A percentile compares a stretch with the other conserved stretches of the same genome.
Evolutionary conservation across 768 basidiomycete species (phyloP).

Genomic region (Tephrocybe sp.): DNA sequence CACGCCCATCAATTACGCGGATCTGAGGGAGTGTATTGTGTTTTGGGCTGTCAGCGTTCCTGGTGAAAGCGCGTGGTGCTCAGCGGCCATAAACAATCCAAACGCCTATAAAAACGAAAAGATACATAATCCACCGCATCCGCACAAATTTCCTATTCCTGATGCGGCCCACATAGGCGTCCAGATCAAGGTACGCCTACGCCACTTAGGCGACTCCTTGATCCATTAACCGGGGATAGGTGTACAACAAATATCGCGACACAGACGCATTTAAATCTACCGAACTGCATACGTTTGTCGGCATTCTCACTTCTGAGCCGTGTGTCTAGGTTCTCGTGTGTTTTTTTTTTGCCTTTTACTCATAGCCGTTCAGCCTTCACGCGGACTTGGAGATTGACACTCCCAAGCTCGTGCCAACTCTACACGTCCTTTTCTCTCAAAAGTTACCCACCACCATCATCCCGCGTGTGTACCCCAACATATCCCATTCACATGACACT

Average conservation of each 20-base stretch:
- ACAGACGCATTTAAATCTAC: constrained; percentile 55
- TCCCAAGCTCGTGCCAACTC: constrained; percentile 50
- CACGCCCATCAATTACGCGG: constrained; percentile 38
- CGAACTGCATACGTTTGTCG: constrained; percentile 68
- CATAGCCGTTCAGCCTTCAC: constrained; percentile 32
- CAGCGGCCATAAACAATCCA: constrained; percentile 16
- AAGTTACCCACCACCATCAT: constrained; percentile 40
- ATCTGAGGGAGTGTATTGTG: constrained; percentile 61
- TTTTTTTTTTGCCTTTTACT: not conserved
- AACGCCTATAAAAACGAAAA: not conserved
- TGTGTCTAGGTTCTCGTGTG: constrained; percentile 31
- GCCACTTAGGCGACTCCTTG: not conserved
- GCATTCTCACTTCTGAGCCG: constrained; percentile 69
- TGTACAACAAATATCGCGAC: constrained; percentile 51
- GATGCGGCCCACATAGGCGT: constrained; percentile 59
- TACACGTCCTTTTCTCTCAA: constrained; percentile 65
- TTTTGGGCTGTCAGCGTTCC: constrained; percentile 80
- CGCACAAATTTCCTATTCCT: constrained; percentile 69
- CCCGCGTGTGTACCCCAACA: constrained; percentile 36
- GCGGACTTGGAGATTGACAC: constrained; percentile 38
- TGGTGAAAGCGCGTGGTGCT: constrained; percentile 62
- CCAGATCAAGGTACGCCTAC: constrained; percentile 60
- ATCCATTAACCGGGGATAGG: constrained; percentile 31
- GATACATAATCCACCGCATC: constrained; percentile 19
- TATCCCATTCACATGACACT: constrained; percentile 21